Conservation (phyloP, 192 early-diverging fungal species). For the Coemansia sp. region DNA sequence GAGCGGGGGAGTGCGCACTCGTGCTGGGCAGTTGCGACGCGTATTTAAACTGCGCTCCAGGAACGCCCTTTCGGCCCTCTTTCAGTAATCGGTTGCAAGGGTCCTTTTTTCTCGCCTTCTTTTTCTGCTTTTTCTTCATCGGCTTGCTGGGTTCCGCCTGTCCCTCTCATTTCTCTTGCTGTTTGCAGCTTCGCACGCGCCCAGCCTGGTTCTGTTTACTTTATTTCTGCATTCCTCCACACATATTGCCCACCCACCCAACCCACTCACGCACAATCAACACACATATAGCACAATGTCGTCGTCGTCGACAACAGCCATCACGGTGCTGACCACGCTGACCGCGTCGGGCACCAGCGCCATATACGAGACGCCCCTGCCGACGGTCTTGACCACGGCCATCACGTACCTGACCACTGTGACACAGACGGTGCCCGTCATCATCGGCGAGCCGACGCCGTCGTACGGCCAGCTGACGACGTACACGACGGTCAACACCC, state of each 20-base stretch:
- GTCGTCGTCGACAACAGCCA: conserved; percentile 23
- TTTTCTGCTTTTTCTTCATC: neutral
- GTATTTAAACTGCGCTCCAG: no score
- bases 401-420: conserved; percentile 22
- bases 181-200: no score
- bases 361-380: neutral
- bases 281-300: conserved; percentile 1
- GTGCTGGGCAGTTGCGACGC: no score
- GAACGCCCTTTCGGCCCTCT: no score
- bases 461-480: conserved; percentile 25
- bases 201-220: no score
- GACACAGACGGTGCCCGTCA: conserved; percentile 11
- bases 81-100: no score
- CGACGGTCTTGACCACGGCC: conserved; percentile 18
- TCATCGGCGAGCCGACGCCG: conserved; percentile 8
- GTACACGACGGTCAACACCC: conserved; percentile 29
- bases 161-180: no score
- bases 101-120: neutral
- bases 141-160: neutral
- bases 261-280: no score
- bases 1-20: no score
- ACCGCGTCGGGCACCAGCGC: conserved; percentile 12
- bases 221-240: no score
- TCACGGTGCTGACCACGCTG: conserved; percentile 19
- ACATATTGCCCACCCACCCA: no score